phyloP scores from a whole-genome alignment of 345 rosid species.

The Eutrema japonicum region DNA sequence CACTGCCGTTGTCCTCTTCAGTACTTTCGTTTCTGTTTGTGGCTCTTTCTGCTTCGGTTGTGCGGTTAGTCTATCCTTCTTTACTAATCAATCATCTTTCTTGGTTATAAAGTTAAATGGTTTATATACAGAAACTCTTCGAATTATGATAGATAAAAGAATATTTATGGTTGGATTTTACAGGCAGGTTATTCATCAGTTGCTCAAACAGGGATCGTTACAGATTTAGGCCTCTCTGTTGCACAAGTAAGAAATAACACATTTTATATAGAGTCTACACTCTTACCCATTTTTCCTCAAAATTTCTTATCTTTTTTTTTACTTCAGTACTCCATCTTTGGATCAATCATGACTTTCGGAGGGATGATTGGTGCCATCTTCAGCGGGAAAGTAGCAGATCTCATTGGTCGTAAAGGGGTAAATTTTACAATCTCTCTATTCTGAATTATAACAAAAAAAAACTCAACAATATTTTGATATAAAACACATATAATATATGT shows the following conservation, averaged over 20 bases:
- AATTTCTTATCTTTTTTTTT: neutral
- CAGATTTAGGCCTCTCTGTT: conserved; percentile 51
- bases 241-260: conserved; percentile 42
- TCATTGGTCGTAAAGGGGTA: conserved; percentile 47
- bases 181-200: conserved; percentile 58
- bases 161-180: neutral
- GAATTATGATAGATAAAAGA: neutral
- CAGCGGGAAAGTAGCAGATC: conserved; percentile 47
- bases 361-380: conserved; percentile 49
- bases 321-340: conserved; percentile 48
- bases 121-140: neutral
- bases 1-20: conserved; percentile 39
- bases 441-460: no score
- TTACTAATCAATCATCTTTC: neutral
- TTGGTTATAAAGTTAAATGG: neutral
- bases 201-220: conserved; percentile 47
- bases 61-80: conserved; percentile 37
- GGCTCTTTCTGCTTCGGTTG: conserved; percentile 51
- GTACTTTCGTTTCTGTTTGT: conserved; percentile 49
- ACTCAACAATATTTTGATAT: neutral
- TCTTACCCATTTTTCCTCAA: neutral
- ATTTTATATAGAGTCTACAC: neutral
- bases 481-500: no score
- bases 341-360: conserved; percentile 49
- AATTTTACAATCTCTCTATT: neutral